A percentile compares a stretch with the other conserved stretches of the same genome.
These are phyloP conservation scores for Phalaenopsis equestris DNA, from an alignment of 106 monocot genomes.

Conservation along the genomic window DNA sequence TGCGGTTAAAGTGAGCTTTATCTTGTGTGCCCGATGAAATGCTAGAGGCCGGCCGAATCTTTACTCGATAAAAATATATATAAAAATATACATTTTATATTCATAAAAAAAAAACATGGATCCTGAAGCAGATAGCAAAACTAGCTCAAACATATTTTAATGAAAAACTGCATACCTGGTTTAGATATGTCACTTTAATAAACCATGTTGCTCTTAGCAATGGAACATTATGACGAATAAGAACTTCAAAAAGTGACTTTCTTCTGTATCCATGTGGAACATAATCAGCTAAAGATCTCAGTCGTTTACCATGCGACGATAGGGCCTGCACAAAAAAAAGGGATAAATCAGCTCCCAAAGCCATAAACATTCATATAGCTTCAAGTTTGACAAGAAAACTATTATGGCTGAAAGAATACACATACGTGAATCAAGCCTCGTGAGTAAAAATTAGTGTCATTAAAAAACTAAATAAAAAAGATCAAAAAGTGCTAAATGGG, in stretches of 20 bases:
- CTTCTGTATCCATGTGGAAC: constrained; percentile 94
- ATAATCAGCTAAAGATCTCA: constrained; percentile 82
- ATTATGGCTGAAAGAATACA: background rate
- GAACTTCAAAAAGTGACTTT: constrained; percentile 84
- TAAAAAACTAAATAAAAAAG: background rate
- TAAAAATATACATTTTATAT: background rate
- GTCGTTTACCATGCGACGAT: constrained; percentile 63
- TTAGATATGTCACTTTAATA: constrained; percentile 95
- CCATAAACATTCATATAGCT: background rate
- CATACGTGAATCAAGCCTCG: background rate
- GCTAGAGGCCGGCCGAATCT: constrained; percentile 50
- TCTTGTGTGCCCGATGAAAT: constrained; percentile 52
- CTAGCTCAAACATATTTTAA: background rate
- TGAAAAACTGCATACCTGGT: constrained; percentile 51
- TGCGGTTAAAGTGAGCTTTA: constrained; percentile 59
- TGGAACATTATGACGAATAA: constrained; percentile 84
- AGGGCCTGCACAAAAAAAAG: constrained; percentile 44
- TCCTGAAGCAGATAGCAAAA: background rate
- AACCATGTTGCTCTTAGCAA: constrained; percentile 91
- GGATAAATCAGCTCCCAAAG: background rate
- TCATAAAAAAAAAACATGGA: background rate
- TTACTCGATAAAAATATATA: background rate
- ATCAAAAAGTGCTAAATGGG: background rate
- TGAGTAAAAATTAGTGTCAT: background rate
- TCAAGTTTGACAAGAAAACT: background rate